Conservation (phyloP, 768 basidiomycete genomes). For the Russula emetica region DNA sequence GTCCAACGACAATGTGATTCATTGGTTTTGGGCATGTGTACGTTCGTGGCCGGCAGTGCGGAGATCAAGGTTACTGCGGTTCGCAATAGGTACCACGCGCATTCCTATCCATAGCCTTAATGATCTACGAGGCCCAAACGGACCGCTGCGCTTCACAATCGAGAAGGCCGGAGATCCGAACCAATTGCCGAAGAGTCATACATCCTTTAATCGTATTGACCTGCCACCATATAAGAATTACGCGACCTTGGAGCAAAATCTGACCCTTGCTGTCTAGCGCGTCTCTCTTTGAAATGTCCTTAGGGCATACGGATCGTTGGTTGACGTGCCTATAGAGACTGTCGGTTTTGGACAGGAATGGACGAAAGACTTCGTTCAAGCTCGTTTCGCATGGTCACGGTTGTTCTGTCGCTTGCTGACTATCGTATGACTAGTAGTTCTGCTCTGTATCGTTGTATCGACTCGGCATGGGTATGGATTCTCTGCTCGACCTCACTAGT, state of each 20-base stretch:
- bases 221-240: constrained; percentile 98
- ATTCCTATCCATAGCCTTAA: constrained; percentile 99
- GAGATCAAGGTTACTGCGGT: constrained; percentile 92
- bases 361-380: neutral
- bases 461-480: neutral
- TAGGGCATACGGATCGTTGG: constrained; percentile 8
- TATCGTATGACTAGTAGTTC: neutral
- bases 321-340: constrained; percentile 50
- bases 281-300: constrained; percentile 30
- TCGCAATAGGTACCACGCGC: constrained; percentile 93
- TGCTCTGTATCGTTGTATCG: neutral
- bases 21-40: constrained; percentile 99
- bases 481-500: no score
- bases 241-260: constrained; percentile 88
- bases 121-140: constrained; percentile 98
- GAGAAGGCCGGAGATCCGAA: constrained; percentile 97
- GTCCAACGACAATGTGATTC: constrained; percentile 91
- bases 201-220: constrained; percentile 96
- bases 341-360: constrained; percentile 93
- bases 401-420: neutral
- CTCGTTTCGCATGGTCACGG: neutral
- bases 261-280: constrained; percentile 89
- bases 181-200: constrained; percentile 93
- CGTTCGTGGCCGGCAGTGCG: constrained; percentile 97
- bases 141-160: constrained; percentile 94